These are phyloP conservation scores for Yamadazyma sp. DNA, from an alignment of 1,139 yeast genomes.

Conservation along the genomic window DNA sequence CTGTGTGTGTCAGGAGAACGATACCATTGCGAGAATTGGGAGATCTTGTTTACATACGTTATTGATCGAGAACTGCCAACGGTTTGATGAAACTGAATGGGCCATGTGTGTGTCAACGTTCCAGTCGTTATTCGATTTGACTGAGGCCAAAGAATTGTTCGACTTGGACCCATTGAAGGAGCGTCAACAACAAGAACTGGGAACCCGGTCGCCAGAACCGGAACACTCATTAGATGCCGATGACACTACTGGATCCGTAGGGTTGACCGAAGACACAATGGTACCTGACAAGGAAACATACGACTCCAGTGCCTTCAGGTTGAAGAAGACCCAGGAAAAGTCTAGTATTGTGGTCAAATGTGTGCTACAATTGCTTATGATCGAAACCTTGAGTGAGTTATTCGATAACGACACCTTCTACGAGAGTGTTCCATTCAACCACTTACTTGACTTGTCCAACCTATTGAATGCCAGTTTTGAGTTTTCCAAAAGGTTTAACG, in stretches of 20 bases:
- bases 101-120: conserved; percentile 62
- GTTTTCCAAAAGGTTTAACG: conserved; percentile 86
- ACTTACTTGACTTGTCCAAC: conserved; percentile 58
- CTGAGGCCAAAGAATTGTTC: conserved; percentile 85
- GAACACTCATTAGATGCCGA: conserved; percentile 2
- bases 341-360: conserved; percentile 88
- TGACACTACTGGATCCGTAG: conserved; percentile 3
- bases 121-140: conserved; percentile 66
- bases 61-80: conserved; percentile 69
- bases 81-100: conserved; percentile 74
- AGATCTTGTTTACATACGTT: conserved; percentile 82
- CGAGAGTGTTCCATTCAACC: conserved; percentile 62
- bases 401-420: conserved; percentile 72
- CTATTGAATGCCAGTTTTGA: conserved; percentile 68
- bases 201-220: background rate
- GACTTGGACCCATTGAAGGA: conserved; percentile 56
- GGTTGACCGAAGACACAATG: background rate
- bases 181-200: conserved; percentile 12
- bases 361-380: conserved; percentile 83
- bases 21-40: conserved; percentile 93
- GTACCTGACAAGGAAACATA: conserved; percentile 9
- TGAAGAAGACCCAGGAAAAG: conserved; percentile 50
- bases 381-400: conserved; percentile 81
- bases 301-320: conserved; percentile 20
- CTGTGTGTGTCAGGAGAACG: conserved; percentile 95